phyloP scores from a whole-genome alignment of 352 stramenopile species.

The Pythium biforme region DNA sequence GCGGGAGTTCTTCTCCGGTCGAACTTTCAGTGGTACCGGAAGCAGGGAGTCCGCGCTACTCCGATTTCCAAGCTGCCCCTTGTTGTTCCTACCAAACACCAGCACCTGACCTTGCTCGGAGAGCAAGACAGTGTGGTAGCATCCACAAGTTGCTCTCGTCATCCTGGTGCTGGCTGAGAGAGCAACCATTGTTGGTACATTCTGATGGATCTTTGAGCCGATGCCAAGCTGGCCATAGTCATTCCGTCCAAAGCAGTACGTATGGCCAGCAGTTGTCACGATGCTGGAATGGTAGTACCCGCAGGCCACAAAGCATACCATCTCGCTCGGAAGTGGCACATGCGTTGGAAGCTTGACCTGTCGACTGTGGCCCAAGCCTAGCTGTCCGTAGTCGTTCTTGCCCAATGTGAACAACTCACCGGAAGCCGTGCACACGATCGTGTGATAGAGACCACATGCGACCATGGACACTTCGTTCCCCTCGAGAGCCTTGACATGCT shows the following conservation, averaged over 20 bases:
- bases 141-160: conserved; percentile 74
- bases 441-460: conserved; percentile 83
- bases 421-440: conserved; percentile 62
- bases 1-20: conserved; percentile 74
- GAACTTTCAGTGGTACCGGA: conserved; percentile 79
- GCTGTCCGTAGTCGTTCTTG: conserved; percentile 88
- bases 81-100: conserved; percentile 88
- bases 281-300: conserved; percentile 85
- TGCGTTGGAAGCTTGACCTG: conserved; percentile 70
- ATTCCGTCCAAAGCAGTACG: conserved; percentile 83
- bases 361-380: conserved; percentile 75
- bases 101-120: conserved; percentile 84
- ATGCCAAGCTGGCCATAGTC: conserved; percentile 88
- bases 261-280: conserved; percentile 60
- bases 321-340: conserved; percentile 63
- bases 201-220: conserved; percentile 84
- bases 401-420: conserved; percentile 78
- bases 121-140: conserved; percentile 84
- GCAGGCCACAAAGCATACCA: conserved; percentile 78
- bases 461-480: conserved; percentile 76
- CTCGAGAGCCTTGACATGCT: conserved; percentile 76
- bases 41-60: conserved; percentile 79
- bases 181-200: conserved; percentile 60
- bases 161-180: conserved; percentile 73
- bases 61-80: conserved; percentile 85